phyloP scores from a whole-genome alignment of 2,329 filamentous ascomycete genomes.

The Neofusicoccum cordaticola region DNA sequence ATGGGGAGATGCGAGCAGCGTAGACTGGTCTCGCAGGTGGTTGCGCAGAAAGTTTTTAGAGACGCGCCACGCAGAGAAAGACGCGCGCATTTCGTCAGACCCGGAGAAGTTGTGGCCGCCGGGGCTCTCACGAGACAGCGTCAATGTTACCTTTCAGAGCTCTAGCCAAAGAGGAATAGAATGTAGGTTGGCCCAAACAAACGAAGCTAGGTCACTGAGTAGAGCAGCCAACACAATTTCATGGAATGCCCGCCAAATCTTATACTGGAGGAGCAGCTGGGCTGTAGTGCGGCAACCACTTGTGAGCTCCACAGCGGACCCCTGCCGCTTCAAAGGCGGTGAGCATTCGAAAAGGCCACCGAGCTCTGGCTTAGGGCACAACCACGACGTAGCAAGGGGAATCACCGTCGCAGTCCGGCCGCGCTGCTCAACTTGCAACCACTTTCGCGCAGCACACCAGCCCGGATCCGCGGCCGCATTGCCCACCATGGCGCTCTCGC shows the following conservation, averaged over 20 bases:
- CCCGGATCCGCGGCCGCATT: not conserved
- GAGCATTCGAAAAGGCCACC: conserved; percentile 15
- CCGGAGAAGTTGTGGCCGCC: not conserved
- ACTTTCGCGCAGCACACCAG: not conserved
- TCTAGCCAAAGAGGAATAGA: not conserved
- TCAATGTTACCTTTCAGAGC: not conserved
- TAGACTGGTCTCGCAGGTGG: not conserved
- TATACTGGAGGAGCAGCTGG: no score
- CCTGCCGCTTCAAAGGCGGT: conserved; percentile 13
- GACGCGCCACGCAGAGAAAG: not conserved
- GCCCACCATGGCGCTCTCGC: conserved; percentile 45
- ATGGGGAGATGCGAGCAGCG: not conserved
- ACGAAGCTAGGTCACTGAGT: no score
- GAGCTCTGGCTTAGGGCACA: conserved; percentile 1
- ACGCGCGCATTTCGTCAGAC: not conserved
- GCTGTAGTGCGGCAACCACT: not conserved
- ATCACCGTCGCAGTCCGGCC: not conserved
- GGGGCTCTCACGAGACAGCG: not conserved
- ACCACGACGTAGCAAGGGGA: conserved; percentile 7
- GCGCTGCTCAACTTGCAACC: conserved; percentile 6
- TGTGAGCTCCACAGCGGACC: not conserved
- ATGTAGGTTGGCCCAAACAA: no score
- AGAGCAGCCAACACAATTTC: no score
- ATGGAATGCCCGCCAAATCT: no score
- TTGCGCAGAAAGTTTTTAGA: conserved; percentile 3